Base-by-base conservation (phyloP, 2,329 filamentous ascomycete genomes). In the Lasiodiplodia gonubiensis region DNA sequence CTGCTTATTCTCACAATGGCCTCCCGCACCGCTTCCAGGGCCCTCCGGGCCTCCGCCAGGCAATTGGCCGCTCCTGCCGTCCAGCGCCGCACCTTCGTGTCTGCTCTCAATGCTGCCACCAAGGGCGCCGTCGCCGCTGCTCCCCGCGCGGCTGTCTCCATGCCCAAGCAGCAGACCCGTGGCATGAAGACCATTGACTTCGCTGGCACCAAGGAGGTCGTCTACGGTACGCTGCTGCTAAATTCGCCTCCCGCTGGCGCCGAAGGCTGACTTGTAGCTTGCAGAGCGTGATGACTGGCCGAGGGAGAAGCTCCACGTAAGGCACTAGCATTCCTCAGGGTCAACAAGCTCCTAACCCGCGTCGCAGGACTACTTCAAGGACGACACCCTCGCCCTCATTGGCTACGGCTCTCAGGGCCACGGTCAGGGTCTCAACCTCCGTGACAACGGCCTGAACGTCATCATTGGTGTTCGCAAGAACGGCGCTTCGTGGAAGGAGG, bases 151-250 rank as follows among this genome's bases (percentile, higher is more conserved):
- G 79, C 80, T 72, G 79, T 82, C 65, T 77, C 79, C 68, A 74
- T 80, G 49, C 78, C 82, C 60, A 78, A 89, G 80, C 90, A 93
- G 86, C 88, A 89, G 78, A 85, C 87, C 73, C 91, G 95, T 79
- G 95, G 95, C 81, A 84, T 97, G 79, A 98, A 99, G 92, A 97
- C 94, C 75, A 94, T 99, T 83, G 94, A 98, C 89, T 99, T 99
- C 82, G 95, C 95, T 74, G 95, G 93, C 78, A 87, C 88, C 80
- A 94, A 96, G 86, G 95, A 99, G 88, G 89, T 90, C 74, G 95
- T 99, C 80, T 97, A 92, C 81, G 93, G 93, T 96, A 83, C 76
- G 87, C 78, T 66, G 42, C 68, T 35, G 42, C n/a, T n/a, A 30
- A 52, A 60, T 2, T 21, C 51, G 10, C n/a, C 30, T 49, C 21